Base-by-base conservation (phyloP, 2,329 filamentous ascomycete genomes). In the Ophiostoma sp. region DNA sequence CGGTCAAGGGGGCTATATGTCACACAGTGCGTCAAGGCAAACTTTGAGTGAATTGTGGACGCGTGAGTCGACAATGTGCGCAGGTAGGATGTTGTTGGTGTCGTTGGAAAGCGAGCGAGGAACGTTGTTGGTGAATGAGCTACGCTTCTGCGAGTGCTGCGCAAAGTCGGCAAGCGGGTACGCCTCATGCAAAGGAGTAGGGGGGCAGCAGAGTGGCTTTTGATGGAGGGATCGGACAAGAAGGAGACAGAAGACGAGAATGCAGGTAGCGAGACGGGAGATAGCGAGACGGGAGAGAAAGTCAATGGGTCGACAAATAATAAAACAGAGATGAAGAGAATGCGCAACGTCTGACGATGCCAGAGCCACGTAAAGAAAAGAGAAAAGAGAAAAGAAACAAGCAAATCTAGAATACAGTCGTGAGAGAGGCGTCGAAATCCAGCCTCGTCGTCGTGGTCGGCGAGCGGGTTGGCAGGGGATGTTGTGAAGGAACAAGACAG, bases 101-200 rank as follows among this genome's bases (percentile, higher is more conserved):
- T 11, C 27, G 52, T 58, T 5, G 5, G 12, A 8, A 12, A 38
- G 52, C 4, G 27, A 14, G 18, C 58, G 12, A 14, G 8, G 12
- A 4, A 38, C 12, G 58, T n/a, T n/a, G 60, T 4, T 16, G 63
- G 66, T 36, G 55, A 68, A 41, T 66, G 65, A 62, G 64, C 66
- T 38, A 68, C 62, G 68, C 68, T 71, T 67, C 65, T 68, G 68
- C 66, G 65, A 66, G 67, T 71, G 67, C 67, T 72, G 69, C 72
- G 70, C 70, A 73, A 66, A 70, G 69, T 70, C 68, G 72, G 14
- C 38, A 69, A 52, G 11, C 69, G 42, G 52, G 49, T 47, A 68
- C 49, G 60, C 66, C 67, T 66, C 73, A 74, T 73, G 40, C 69
- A 73, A 67, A 52, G 63, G 55, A 65, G 27, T 58, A 68, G 41